Conservation (phyloP, 108 stramenopile genomes). For the Nitzschia palea region DNA sequence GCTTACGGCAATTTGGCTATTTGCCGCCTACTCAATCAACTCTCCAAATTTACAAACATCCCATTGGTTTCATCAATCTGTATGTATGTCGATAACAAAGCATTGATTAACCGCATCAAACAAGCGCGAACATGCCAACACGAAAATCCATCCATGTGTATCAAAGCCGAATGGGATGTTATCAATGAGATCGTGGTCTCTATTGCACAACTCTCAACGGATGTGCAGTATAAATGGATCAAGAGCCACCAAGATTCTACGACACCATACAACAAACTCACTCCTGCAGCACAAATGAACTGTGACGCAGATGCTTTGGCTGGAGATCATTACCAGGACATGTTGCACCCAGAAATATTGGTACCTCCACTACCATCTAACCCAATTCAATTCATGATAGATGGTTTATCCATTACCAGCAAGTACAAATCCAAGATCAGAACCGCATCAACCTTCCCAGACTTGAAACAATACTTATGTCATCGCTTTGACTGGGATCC, state of each 20-base stretch:
- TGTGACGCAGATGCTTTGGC: background rate
- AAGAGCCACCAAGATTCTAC: background rate
- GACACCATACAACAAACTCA: background rate
- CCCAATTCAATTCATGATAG: too few relatives aligned
- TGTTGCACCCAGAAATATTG: too few relatives aligned
- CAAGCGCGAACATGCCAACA: too few relatives aligned
- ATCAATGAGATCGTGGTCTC: background rate
- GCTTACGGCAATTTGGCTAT: too few relatives aligned
- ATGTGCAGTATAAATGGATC: background rate
- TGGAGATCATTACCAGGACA: too few relatives aligned
- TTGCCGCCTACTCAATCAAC: too few relatives aligned
- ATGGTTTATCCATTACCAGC: background rate
- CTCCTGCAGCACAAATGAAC: background rate
- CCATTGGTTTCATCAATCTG: too few relatives aligned
- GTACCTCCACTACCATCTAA: too few relatives aligned
- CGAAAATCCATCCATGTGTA: too few relatives aligned
- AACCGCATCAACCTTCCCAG: background rate
- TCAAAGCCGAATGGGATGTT: background rate
- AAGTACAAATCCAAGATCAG: background rate
- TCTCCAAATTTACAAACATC: too few relatives aligned
- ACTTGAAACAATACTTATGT: background rate
- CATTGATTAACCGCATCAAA: too few relatives aligned
- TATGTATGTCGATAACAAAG: too few relatives aligned
- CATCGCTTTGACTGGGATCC: background rate
- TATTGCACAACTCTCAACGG: background rate